Percentiles rank a stretch among this genome's conserved stretches.
These are phyloP conservation scores for Corymbia calophylla DNA, from an alignment of 441 rosid genomes.

Conservation along the genomic window DNA sequence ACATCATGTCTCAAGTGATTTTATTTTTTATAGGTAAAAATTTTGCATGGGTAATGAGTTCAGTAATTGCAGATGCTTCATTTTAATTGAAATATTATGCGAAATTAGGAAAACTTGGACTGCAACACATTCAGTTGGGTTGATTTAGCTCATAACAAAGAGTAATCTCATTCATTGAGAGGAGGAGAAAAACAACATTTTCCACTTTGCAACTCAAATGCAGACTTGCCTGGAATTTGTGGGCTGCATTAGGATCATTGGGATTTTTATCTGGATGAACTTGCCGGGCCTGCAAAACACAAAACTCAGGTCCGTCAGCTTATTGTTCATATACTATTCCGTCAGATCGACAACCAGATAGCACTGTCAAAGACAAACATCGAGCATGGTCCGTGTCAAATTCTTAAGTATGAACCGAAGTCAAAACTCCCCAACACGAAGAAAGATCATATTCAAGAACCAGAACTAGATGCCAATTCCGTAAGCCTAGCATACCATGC, in stretches of 20 bases:
- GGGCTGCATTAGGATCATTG: slow-evolving; percentile 91
- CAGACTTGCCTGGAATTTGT: slow-evolving; percentile 77
- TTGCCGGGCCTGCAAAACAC: slow-evolving; percentile 73
- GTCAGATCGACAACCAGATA: background rate
- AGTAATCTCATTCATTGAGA: background rate
- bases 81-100: background rate
- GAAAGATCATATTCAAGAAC: background rate
- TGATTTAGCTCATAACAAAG: background rate
- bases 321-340: background rate
- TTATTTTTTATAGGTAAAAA: background rate
- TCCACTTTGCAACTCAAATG: background rate
- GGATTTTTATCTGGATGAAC: slow-evolving; percentile 98
- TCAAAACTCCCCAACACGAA: background rate
- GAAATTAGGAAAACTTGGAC: background rate
- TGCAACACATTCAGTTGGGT: background rate
- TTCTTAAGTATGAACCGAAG: background rate
- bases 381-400: background rate
- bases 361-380: background rate
- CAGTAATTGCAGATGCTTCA: background rate
- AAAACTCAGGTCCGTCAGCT: background rate
- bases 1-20: background rate
- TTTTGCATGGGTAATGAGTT: background rate
- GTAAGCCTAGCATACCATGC: background rate
- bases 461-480: background rate
- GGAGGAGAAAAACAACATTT: background rate